Base-by-base conservation (phyloP, 805 yeast species). In the Huiozyma sinensis region DNA sequence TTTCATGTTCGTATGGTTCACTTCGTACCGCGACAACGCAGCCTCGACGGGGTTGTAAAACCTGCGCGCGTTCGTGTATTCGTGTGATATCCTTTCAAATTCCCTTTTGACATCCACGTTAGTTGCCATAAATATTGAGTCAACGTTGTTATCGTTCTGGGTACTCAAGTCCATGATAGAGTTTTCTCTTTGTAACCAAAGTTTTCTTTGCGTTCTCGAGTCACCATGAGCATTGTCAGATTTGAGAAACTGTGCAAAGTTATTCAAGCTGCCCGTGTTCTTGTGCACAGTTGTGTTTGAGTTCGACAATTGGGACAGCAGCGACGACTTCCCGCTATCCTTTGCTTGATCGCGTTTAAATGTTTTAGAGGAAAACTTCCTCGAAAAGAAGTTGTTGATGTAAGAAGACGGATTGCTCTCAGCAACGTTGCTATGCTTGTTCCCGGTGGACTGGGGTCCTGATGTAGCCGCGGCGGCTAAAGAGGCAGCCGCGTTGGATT, bases 101-200 rank as follows among this genome's bases (percentile, higher is more conserved):
- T 83, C 92, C n/a, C 86, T 73, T 50, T 85, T 71, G 6, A 76
- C 71, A 48, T 76, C 81, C 17, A 80, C 66, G 41, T 64, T 73
- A 6, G 78, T 72, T 37, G 73, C 73, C 55, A 65, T 64, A 33
- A 69, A 57, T 6, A 59, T 50, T 1, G 60, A 44, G 36, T 52
- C 60, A 7, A 53, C 43, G 28, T 50, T 44, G 36, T 45, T 29
- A 51, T 57, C 49, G 53, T 63, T 42, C 54, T 66, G 42, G 7
- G 60, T 45, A 35, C 52, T 56, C 6, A 79, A 61, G 57, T 81
- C 89, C 64, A 81, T 66, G 36, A 82, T 65, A 2, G 85, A 77
- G 53, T 76, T 81, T 51, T 83, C 90, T 50, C 90, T 69, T 59
- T 83, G 95, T 32, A 86, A 66, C 95, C 95, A 85, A 42, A 87